Evolutionary conservation across 108 stramenopile genomes (phyloP), one percentile per base, ranked within the genome.

Genomic region (Stephanodiscus triporus): DNA sequence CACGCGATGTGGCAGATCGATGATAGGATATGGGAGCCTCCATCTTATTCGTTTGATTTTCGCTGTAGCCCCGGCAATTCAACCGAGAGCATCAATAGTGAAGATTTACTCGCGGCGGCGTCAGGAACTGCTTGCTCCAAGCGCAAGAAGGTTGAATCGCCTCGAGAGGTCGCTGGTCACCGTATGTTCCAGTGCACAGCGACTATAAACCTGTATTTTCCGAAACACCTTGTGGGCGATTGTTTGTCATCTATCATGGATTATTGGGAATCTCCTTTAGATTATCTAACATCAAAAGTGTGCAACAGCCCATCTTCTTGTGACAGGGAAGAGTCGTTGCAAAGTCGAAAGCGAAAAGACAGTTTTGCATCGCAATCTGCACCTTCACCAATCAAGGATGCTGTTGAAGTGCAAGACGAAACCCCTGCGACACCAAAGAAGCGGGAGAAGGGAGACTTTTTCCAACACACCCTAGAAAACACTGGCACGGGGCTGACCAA

Each of bases 1-100:
- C 89, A 94, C 81, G 90, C 90, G 6, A 90, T 94, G 88, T 83
- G 88, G 49, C 93, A 94, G 56, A 94, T 94, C 63, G 90, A 91
- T 61, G 85, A 78, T 26, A 65, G 89, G 14, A 86, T 94, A 16
- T 76, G 84, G 42, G 89, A 91, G 57, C 86, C 88, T 36, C 92
- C 92, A 42, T 67, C 70, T 9, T 94, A 89, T 50, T 50, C 70
- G 2, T 89, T 84, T 65, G 77, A 87, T 32, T 58, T 84, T 22
- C n/a, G 54, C 40, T 16, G 57, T 6, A 76, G 51, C 42, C n/a
- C 43, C 8, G 22, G 57, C 34, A 66, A 73, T 45, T 20, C 69
- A 63, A 29, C 24, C 16, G 24, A 63, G 4, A 40, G 9, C 40
- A 5, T 40, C 11, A 11, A 40, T 9, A 11, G 40, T 40, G 40